phyloP scores from a whole-genome alignment of 2,329 filamentous ascomycete genomes.

The Geosmithia putterillii region DNA sequence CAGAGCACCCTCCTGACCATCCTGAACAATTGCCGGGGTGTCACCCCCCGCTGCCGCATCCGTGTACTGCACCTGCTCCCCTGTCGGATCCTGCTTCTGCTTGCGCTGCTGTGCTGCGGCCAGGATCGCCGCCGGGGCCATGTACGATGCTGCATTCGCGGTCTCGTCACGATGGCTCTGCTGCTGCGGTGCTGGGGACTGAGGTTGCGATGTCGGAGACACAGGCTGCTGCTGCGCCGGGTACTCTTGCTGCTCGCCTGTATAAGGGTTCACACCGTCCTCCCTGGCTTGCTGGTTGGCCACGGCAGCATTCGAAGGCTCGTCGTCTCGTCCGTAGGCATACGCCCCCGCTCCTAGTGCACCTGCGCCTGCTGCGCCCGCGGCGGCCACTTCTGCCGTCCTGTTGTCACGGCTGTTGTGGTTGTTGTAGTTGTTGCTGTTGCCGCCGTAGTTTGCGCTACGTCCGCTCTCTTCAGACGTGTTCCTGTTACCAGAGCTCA shows the following conservation, averaged over 20 bases:
- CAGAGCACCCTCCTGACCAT: not conserved
- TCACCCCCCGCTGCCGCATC: not conserved
- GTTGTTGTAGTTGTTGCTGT: conserved; percentile 42
- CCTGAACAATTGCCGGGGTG: not conserved
- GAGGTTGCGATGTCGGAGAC: not conserved
- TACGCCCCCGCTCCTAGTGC: conserved; percentile 27
- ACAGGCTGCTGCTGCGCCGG: not conserved
- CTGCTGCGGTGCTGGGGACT: conserved; percentile 2
- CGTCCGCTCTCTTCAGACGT: conserved; percentile 5
- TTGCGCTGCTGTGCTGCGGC: conserved; percentile 3
- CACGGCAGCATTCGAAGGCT: conserved; percentile 36
- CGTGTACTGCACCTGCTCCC: conserved; percentile 2
- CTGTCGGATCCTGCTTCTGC: conserved; percentile 7
- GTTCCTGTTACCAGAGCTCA: conserved; percentile 51
- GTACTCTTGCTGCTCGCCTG: conserved; percentile 19
- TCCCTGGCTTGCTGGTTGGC: conserved; percentile 36
- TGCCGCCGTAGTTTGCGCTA: conserved; percentile 38
- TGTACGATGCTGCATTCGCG: too few relatives aligned
- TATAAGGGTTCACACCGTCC: conserved; percentile 48
- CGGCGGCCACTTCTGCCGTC: conserved; percentile 21
- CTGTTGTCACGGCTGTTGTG: conserved; percentile 24
- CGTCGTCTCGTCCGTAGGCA: conserved; percentile 23
- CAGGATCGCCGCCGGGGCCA: not conserved
- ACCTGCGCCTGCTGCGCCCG: conserved; percentile 7
- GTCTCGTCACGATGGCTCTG: too few relatives aligned